phyloP scores from a whole-genome alignment of 2,329 filamentous ascomycete genomes.

The Phaeoacremonium minimum region DNA sequence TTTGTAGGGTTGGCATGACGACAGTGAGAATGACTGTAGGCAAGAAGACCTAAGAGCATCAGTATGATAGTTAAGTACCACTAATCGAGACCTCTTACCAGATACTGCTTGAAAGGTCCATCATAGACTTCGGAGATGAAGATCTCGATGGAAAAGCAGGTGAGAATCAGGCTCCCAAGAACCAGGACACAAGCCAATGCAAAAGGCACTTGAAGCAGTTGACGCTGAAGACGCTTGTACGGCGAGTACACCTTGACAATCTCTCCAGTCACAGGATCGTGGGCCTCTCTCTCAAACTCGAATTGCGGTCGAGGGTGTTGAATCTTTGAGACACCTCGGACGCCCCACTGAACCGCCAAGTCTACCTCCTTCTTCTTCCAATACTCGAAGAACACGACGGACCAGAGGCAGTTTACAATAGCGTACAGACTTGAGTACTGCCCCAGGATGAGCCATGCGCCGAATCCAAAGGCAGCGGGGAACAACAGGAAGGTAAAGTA shows the following conservation, averaged over 20 bases:
- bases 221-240: constrained; percentile 68
- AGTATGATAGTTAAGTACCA: constrained; percentile 5
- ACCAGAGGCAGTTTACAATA: constrained; percentile 77
- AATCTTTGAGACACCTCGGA: constrained; percentile 77
- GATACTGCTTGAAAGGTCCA: constrained; percentile 78
- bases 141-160: constrained; percentile 88
- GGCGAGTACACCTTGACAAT: constrained; percentile 71
- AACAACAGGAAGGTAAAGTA: constrained; percentile 87
- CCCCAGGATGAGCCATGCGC: constrained; percentile 77
- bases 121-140: constrained; percentile 94
- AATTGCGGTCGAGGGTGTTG: constrained; percentile 77
- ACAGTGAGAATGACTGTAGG: constrained; percentile 85
- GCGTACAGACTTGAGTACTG: constrained; percentile 81
- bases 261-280: constrained; percentile 81
- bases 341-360: constrained; percentile 82
- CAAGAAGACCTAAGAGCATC: constrained; percentile 64
- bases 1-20: constrained; percentile 72
- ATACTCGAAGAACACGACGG: constrained; percentile 85
- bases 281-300: constrained; percentile 68
- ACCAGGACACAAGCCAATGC: constrained; percentile 67
- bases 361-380: constrained; percentile 94
- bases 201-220: constrained; percentile 82
- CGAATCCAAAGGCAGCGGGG: constrained; percentile 72
- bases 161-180: constrained; percentile 77
- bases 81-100: constrained; percentile 50